Evolutionary conservation across 2,329 filamentous ascomycete genomes (phyloP).

Genomic region (Nemania serpens): DNA sequence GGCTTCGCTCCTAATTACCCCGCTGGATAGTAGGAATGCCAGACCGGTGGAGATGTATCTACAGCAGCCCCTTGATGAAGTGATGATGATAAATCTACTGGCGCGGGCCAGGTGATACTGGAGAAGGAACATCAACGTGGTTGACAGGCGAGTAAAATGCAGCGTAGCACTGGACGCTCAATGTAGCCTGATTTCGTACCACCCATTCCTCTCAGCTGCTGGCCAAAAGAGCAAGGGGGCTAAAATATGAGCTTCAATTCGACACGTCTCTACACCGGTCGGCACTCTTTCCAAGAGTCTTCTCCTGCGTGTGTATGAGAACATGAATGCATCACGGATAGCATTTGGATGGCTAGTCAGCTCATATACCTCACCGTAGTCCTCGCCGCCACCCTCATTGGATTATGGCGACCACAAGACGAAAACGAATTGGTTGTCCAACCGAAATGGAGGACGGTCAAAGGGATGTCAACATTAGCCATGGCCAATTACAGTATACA

Average conservation of each 20-base stretch:
- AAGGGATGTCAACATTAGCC: neutral
- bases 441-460: neutral
- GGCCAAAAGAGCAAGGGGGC: neutral
- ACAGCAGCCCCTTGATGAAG: conserved; percentile 31
- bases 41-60: conserved; percentile 4
- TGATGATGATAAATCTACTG: conserved; percentile 38
- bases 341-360: neutral
- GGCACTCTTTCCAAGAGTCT: neutral
- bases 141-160: conserved; percentile 27
- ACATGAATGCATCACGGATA: neutral
- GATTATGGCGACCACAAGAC: neutral
- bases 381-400: neutral
- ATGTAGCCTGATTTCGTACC: conserved; percentile 19
- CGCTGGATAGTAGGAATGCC: conserved; percentile 19
- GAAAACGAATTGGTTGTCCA: neutral
- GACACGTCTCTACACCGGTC: conserved; percentile 17
- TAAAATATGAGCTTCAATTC: conserved; percentile 9
- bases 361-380: neutral
- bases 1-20: conserved; percentile 10
- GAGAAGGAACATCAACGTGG: conserved; percentile 31
- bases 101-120: conserved; percentile 16
- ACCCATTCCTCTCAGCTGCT: too few species aligned
- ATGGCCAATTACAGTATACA: too few species aligned
- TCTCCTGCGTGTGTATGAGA: neutral
- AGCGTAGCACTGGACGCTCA: conserved; percentile 31